Conservation (phyloP, 2,329 filamentous ascomycete genomes). For the Leptographium wingfieldii region DNA sequence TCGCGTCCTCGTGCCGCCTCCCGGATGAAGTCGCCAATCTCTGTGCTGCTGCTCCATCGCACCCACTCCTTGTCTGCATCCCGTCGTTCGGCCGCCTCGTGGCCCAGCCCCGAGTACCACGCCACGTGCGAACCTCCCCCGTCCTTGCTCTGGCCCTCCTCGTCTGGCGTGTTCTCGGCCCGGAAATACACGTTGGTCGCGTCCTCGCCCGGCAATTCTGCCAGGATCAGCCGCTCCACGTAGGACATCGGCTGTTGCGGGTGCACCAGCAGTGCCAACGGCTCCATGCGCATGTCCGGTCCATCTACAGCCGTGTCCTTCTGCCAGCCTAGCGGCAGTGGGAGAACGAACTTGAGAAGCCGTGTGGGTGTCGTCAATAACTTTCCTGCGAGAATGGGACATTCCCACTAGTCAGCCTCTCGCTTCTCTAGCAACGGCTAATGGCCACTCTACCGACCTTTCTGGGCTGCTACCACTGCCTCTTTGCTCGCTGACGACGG, state of each 20-base stretch:
- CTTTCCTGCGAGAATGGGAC: conserved; percentile 38
- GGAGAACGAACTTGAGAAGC: conserved; percentile 69
- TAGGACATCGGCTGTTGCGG: conserved; percentile 87
- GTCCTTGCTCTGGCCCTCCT: conserved; percentile 28
- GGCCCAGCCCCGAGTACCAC: conserved; percentile 58
- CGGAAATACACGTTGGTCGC: conserved; percentile 67
- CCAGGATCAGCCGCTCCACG: conserved; percentile 77
- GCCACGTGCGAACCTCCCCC: conserved; percentile 36
- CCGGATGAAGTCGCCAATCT: conserved; percentile 87
- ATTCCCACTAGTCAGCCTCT: not conserved
- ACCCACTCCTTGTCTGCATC: conserved; percentile 54
- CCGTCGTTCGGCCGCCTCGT: conserved; percentile 32
- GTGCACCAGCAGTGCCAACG: conserved; percentile 73
- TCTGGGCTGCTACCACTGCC: too few species aligned
- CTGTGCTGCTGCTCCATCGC: conserved; percentile 77
- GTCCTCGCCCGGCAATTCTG: conserved; percentile 66
- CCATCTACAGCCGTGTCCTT: conserved; percentile 22
- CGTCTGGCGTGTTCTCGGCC: conserved; percentile 50
- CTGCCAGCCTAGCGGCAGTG: conserved; percentile 36
- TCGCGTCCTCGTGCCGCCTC: conserved; percentile 76
- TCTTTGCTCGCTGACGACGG: too few species aligned
- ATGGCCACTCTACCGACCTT: too few species aligned
- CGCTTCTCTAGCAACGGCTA: not conserved
- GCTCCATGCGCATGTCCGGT: conserved; percentile 46
- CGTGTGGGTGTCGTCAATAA: conserved; percentile 69